phyloP scores from a whole-genome alignment of 2,329 filamentous ascomycete genomes.

The Huntiella bhutanensis region DNA sequence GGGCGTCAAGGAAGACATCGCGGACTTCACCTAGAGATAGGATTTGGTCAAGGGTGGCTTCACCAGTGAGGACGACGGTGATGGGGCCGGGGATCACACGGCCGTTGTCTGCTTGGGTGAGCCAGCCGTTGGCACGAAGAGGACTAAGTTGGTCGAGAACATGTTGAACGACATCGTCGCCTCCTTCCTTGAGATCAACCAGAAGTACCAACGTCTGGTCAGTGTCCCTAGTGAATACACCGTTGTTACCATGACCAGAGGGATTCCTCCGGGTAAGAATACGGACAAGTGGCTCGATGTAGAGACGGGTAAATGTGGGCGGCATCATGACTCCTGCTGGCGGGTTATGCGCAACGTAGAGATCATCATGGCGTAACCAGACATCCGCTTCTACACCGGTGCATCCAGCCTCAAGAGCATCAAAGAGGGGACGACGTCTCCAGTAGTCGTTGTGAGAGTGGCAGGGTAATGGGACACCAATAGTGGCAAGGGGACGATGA shows the following conservation, averaged over 20 bases:
- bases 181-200: conserved; percentile 49
- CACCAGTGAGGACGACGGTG: conserved; percentile 51
- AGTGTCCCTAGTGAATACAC: conserved; percentile 37
- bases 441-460: conserved; percentile 59
- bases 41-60: conserved; percentile 38
- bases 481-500: conserved; percentile 16
- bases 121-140: conserved; percentile 37
- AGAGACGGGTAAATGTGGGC: conserved; percentile 41
- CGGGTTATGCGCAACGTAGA: conserved; percentile 41
- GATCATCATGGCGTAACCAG: conserved; percentile 34
- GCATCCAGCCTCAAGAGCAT: conserved; percentile 39
- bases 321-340: conserved; percentile 20
- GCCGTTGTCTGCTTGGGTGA: conserved; percentile 32
- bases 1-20: conserved; percentile 50
- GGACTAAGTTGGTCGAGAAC: conserved; percentile 31
- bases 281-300: conserved; percentile 42
- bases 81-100: conserved; percentile 34
- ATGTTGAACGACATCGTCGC: conserved; percentile 29
- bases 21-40: conserved; percentile 32
- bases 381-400: conserved; percentile 51
- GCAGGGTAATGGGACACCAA: conserved; percentile 30
- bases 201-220: conserved; percentile 40
- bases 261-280: conserved; percentile 32
- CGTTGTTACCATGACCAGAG: conserved; percentile 15
- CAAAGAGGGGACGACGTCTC: conserved; percentile 42